These are phyloP conservation scores for Alternaria sp. DNA, from an alignment of 2,329 filamentous ascomycete species.

Conservation along the genomic window DNA sequence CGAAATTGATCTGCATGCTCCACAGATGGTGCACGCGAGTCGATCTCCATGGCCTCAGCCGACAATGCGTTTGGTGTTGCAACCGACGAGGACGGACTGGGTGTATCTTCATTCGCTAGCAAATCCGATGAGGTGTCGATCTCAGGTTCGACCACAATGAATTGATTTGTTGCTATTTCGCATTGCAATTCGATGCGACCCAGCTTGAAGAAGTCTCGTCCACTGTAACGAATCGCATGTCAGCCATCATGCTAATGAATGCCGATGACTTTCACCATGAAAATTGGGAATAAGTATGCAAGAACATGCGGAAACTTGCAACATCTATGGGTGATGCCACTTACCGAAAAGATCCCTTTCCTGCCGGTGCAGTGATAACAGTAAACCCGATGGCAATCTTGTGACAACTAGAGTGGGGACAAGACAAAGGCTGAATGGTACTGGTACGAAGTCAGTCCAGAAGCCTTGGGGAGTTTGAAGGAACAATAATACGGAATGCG, in stretches of 20 bases:
- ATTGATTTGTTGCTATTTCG: conserved; percentile 35
- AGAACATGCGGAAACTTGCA: not conserved
- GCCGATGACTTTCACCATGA: not conserved
- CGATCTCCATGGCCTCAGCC: conserved; percentile 41
- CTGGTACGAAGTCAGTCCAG: conserved; percentile 36
- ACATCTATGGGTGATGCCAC: conserved; percentile 17
- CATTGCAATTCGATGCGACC: conserved; percentile 51
- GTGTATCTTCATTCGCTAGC: conserved; percentile 28
- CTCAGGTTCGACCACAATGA: conserved; percentile 38
- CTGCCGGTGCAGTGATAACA: conserved; percentile 39
- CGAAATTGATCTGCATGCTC: conserved; percentile 29
- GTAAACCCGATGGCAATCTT: conserved; percentile 44
- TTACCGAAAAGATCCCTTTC: conserved; percentile 46
- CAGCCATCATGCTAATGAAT: conserved; percentile 9
- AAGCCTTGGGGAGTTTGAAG: conserved; percentile 16
- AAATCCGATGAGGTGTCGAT: conserved; percentile 34
- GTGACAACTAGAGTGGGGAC: conserved; percentile 34
- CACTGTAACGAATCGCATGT: conserved; percentile 30
- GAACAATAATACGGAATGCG: conserved; percentile 3
- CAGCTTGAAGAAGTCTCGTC: conserved; percentile 53
- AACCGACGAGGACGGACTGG: conserved; percentile 26
- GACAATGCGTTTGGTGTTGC: conserved; percentile 10
- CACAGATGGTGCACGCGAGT: conserved; percentile 33
- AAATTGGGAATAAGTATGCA: not conserved
- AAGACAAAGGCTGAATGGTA: conserved; percentile 46